Percentiles rank a stretch among this genome's conserved stretches.
These are phyloP conservation scores for Entomortierella chlamydospora DNA, from an alignment of 192 early-diverging fungal species.

Conservation along the genomic window DNA sequence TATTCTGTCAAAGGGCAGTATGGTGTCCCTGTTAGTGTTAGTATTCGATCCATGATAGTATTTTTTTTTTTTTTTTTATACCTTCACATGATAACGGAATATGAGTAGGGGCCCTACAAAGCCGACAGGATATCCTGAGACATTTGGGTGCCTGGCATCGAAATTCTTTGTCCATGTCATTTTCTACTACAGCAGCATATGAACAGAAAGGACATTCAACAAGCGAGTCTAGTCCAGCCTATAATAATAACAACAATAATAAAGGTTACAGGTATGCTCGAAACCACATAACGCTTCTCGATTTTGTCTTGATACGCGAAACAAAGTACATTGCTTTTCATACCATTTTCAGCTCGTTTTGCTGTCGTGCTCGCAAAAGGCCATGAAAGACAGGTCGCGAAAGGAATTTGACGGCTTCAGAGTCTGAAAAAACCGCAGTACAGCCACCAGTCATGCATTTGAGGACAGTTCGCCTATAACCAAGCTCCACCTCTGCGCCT, in stretches of 20 bases:
- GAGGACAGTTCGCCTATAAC: constrained; percentile 56
- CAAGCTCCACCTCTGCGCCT: constrained; percentile 63
- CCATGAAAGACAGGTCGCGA: constrained; percentile 50
- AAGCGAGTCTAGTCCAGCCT: constrained; percentile 57
- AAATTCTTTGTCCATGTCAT: constrained; percentile 63
- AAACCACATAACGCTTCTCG: no score
- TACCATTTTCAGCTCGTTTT: constrained; percentile 59
- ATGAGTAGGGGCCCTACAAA: constrained; percentile 62
- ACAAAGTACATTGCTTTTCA: neutral
- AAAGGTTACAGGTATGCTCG: no score
- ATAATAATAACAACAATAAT: neutral
- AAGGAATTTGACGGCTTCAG: constrained; percentile 58
- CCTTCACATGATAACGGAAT: constrained; percentile 66
- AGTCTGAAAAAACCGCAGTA: constrained; percentile 50
- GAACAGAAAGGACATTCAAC: constrained; percentile 61
- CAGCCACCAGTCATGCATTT: constrained; percentile 64
- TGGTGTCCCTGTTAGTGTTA: neutral
- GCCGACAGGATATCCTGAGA: constrained; percentile 59
- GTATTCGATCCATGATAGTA: neutral
- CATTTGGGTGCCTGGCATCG: constrained; percentile 59
- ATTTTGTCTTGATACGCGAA: no score
- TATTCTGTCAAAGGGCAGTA: constrained; percentile 47
- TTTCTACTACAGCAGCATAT: constrained; percentile 55
- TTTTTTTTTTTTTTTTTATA: no score
- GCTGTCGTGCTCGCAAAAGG: constrained; percentile 55